Conservation (phyloP, 2,329 filamentous ascomycete genomes). For the Colletotrichum paranaense region DNA sequence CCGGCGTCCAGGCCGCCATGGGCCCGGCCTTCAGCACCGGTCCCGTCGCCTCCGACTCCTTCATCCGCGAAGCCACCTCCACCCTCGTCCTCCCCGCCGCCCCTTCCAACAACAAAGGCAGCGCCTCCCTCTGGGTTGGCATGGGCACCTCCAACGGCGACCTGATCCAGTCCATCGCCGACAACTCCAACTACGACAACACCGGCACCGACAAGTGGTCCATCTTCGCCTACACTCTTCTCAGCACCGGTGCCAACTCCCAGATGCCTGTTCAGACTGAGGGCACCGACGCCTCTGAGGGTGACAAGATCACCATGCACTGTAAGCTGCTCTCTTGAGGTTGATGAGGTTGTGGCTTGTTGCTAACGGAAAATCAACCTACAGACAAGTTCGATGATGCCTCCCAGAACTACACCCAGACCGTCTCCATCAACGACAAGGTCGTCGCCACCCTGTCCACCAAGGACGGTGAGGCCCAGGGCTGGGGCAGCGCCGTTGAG, state of each 20-base stretch:
- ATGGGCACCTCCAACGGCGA: slow-evolving; percentile 60
- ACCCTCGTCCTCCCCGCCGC: slow-evolving; percentile 54
- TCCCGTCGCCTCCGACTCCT: slow-evolving; percentile 51
- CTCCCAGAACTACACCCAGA: slow-evolving; percentile 31
- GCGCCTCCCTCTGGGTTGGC: slow-evolving; percentile 58
- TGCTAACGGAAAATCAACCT: background rate
- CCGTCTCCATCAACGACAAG: slow-evolving; percentile 30
- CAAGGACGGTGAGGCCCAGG: slow-evolving; percentile 52
- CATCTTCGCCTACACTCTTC: slow-evolving; percentile 55
- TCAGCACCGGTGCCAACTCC: slow-evolving; percentile 43
- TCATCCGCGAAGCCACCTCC: slow-evolving; percentile 55
- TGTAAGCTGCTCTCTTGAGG: background rate
- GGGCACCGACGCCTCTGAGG: slow-evolving; percentile 17
- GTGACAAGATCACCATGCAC: slow-evolving; percentile 33
- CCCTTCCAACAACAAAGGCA: slow-evolving; percentile 49
- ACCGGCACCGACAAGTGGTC: slow-evolving; percentile 45
- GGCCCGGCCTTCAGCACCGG: slow-evolving; percentile 56
- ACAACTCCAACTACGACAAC: slow-evolving; percentile 49
- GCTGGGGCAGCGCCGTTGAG: slow-evolving; percentile 61
- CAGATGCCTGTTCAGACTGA: slow-evolving; percentile 29
- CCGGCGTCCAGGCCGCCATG: slow-evolving; percentile 42
- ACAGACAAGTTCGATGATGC: slow-evolving; percentile 29
- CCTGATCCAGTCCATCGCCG: slow-evolving; percentile 59
- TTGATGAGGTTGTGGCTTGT: no score
- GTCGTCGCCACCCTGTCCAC: slow-evolving; percentile 57